Conservation (phyloP, 306 rosid species). For the Trichosanthes truncata region DNA sequence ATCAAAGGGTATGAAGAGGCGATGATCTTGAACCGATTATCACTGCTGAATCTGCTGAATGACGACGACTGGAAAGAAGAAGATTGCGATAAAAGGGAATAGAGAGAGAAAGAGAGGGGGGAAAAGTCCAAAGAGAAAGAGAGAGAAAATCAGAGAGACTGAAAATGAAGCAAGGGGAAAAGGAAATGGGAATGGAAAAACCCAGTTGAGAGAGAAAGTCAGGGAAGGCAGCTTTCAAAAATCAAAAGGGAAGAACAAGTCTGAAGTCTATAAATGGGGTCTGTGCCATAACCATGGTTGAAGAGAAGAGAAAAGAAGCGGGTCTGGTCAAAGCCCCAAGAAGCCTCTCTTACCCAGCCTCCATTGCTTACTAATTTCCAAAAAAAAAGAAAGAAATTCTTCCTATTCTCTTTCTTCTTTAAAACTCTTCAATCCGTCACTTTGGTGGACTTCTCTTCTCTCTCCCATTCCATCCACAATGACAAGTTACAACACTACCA, state of each 20-base stretch:
- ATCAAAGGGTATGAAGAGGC: neutral
- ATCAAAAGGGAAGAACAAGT: neutral
- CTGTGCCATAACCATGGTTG: neutral
- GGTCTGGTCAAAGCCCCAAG: conserved; percentile 10
- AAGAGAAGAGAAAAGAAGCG: neutral
- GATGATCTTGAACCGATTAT: neutral
- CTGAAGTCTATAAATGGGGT: neutral
- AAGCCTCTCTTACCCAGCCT: conserved; percentile 2
- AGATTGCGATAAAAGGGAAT: neutral
- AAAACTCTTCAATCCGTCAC: neutral
- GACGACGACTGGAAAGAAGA: neutral
- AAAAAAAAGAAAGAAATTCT: neutral
- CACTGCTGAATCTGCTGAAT: neutral
- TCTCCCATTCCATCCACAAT: neutral
- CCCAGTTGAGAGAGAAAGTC: neutral
- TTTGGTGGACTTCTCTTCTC: conserved; percentile 8
- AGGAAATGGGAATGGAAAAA: neutral
- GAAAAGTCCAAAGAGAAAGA: neutral
- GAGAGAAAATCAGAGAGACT: neutral
- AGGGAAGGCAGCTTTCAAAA: neutral
- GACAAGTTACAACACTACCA: neutral
- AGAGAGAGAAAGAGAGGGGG: neutral
- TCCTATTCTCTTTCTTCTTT: neutral
- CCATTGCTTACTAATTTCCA: conserved; percentile 9
- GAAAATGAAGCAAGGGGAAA: neutral